Base-by-base conservation (phyloP, 2,329 filamentous ascomycete species). In the Aspergillus sp. region DNA sequence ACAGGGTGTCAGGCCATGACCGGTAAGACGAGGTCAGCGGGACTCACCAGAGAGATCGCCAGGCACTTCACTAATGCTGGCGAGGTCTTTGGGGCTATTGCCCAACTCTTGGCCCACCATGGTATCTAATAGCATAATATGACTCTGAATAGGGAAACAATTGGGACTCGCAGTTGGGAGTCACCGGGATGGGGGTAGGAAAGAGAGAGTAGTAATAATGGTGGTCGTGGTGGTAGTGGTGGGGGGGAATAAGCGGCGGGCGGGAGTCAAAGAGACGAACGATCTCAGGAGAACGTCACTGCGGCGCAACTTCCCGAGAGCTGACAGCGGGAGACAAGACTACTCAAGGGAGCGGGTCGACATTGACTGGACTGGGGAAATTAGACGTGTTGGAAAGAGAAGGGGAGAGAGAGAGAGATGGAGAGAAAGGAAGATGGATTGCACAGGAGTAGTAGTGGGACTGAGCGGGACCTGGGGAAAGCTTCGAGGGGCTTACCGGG, bases 61-160 rank as follows among this genome's bases (percentile, higher is more conserved):
- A 43, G 71, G 68, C 45, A 71, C 58, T 61, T 75, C 72, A 55
- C 67, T 71, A 56, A 75, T 74, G 52, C 72, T 73, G 49, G 70
- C 64, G 36, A 75, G 66, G 55, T 74, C 69, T 57, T 70, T 63
- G 50, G 69, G 63, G 60, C 62, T 72, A 56, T 62, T 62, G 55
- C 65, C 60, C 54, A 59, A 54, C 54, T 67, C 63, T 56, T 73
- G 69, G 53, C 62, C 64, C 51, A 69, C 67, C 70, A 75, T 74
- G 57, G 64, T 64, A 61, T 65, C 69, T 54, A 67, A 53, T 54
- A 71, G 60, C 69, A 72, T 72, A 48, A 57, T 65, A 57, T 14
- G 43, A 49, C 48, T 24, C n/a, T 24, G 14, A 44, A 19, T 33
- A 48, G 44, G 17, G 45, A 43, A 20, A 43, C 20, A 47, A 14